Base-by-base conservation (phyloP, 345 rosid species). In the Hevea brasiliensis region DNA sequence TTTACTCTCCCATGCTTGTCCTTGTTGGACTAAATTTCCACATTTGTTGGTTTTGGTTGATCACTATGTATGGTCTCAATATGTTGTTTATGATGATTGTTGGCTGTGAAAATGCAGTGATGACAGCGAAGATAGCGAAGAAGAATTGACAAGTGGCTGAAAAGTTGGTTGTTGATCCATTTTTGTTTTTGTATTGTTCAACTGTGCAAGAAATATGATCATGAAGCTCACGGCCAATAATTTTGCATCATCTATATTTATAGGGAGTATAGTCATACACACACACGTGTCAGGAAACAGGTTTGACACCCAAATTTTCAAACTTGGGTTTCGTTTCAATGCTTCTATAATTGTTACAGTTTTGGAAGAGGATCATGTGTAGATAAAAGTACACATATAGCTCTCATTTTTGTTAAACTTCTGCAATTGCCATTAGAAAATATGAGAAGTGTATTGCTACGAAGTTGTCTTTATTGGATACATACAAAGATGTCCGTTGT, bases 111-210 rank as follows among this genome's bases (percentile, higher is more conserved):
- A 53, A 65, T 87, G 89, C 91, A 93, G 98, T 60, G 95, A 93
- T 74, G 89, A 82, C 65, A 91, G 95, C 44, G 96, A 82, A 20
- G 88, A 75, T 60, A 87, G 95, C 10, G 98, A 88, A 59, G 89
- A 85, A 76, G 97, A 93, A 15, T 68, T 48, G 18, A 79, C 77
- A 21, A 73, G 85, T 81, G 82, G 89, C 80, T 93, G 74, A 83
- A 78, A 66, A 29, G 60, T 41, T 61, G 61, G 63, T 54, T 17
- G 54, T 20, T 13, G 3, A 24, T 70, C 70, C 32, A 20, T 57
- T 56, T 32, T 42, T 4, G 3, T 13, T 63, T 23, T 27, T 23
- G 54, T 12, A 24, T 74, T 77, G 61, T 65, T 73, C 69, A 44
- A 11, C 53, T 42, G 15, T 24, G 35, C 23, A 59, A 67, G 13